Evolutionary conservation across 768 basidiomycete species (phyloP).

Genomic region (Tulasnella sp.): DNA sequence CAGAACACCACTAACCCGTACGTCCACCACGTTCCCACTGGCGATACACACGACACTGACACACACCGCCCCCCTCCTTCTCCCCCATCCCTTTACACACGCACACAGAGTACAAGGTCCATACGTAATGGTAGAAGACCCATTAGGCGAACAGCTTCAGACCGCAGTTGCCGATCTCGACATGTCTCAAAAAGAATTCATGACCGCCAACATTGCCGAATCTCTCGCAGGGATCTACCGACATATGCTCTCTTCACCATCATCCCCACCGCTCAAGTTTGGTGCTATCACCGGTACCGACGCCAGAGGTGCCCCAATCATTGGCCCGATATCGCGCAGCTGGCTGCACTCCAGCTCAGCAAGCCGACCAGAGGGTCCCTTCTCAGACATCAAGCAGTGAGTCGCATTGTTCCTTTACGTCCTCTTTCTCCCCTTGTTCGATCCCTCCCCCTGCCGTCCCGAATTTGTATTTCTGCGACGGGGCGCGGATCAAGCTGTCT

Average conservation of each 20-base stretch:
- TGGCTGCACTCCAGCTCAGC: conserved; percentile 19
- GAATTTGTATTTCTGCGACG: not conserved
- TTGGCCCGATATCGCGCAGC: conserved; percentile 19
- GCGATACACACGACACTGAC: not conserved
- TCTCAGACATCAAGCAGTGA: conserved; percentile 19
- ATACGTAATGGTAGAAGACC: conserved; percentile 23
- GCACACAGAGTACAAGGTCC: conserved; percentile 8
- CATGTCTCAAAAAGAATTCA: conserved; percentile 17
- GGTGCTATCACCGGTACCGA: conserved; percentile 14
- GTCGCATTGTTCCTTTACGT: not conserved
- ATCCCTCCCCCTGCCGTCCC: not conserved
- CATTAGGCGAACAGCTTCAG: conserved; percentile 20
- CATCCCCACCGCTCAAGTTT: not conserved
- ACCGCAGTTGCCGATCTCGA: conserved; percentile 15
- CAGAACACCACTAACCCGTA: conserved; percentile 17
- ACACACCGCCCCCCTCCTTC: not conserved
- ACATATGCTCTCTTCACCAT: not conserved
- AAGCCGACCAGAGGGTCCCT: conserved; percentile 14
- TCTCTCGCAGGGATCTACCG: conserved; percentile 18
- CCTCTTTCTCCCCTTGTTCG: not conserved
- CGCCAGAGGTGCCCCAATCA: not conserved
- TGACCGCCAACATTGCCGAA: conserved; percentile 12
- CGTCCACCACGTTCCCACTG: not conserved
- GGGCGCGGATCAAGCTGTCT: not conserved
- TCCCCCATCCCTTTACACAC: not conserved